Percentiles rank a stretch among this genome's conserved stretches.
These are phyloP conservation scores for Ganoderma resinaceum DNA, from an alignment of 1,284 basidiomycete species.

Conservation along the genomic window DNA sequence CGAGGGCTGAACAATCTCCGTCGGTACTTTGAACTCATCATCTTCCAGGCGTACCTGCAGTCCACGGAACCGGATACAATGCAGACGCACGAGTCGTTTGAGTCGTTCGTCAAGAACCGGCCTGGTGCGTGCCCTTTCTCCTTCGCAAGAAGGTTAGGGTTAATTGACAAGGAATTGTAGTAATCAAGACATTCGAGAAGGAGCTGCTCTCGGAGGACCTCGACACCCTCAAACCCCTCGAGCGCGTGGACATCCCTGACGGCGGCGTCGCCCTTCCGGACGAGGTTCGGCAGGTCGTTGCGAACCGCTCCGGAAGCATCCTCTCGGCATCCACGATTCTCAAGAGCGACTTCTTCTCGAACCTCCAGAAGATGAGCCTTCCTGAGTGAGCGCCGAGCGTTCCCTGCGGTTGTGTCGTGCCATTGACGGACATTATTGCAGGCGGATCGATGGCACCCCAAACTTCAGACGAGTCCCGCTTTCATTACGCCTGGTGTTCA, in stretches of 20 bases:
- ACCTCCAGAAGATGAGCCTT: constrained; percentile 93
- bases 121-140: constrained; percentile 61
- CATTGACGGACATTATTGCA: constrained; percentile 40
- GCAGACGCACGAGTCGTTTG: constrained; percentile 79
- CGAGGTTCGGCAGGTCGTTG: constrained; percentile 87
- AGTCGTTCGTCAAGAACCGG: constrained; percentile 80
- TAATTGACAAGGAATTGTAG: constrained; percentile 44
- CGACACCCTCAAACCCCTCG: constrained; percentile 86
- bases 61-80: constrained; percentile 86
- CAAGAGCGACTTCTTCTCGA: constrained; percentile 97
- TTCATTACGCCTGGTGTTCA: constrained; percentile 52
- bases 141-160: not conserved
- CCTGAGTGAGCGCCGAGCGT: constrained; percentile 71
- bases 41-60: constrained; percentile 95
- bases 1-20: constrained; percentile 84
- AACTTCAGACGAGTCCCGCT: constrained; percentile 89
- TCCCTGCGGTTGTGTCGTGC: not conserved
- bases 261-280: constrained; percentile 88
- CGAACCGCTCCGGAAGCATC: constrained; percentile 86
- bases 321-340: constrained; percentile 93
- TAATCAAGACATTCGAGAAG: constrained; percentile 95
- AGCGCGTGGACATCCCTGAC: constrained; percentile 68
- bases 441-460: constrained; percentile 91
- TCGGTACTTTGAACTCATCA: constrained; percentile 90
- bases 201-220: constrained; percentile 86